Evolutionary conservation across 2,329 filamentous ascomycete genomes (phyloP), one percentile per base, ranked within the genome.

Genomic region (Monosporascus sp.): DNA sequence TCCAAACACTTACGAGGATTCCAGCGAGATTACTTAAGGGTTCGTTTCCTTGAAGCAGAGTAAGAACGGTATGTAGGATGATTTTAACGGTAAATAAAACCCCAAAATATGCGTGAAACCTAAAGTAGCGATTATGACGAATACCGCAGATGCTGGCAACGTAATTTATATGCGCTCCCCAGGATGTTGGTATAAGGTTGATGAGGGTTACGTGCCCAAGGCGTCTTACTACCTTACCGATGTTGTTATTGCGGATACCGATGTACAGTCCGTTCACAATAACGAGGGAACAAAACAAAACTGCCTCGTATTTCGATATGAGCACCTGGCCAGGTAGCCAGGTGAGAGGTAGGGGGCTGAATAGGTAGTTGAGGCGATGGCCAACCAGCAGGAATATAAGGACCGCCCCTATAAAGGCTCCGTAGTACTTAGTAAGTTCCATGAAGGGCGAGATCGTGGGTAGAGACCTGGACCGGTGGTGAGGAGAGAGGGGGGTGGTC

Each of bases 251-350:
- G 1, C 38, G 25, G 27, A 52, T 39, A 17, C 5, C n/a, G 31
- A 52, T 25, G 9, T 18, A 34, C 24, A 52, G 45, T 36, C 14
- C 24, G 37, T 52, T 52, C 6, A 27, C 14, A n/a, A 11, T 9
- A 9, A 52, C 24, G 18, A 52, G n/a, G 24, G 48, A 27, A 24
- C 18, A 52, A 44, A 52, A 52, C 15, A 52, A 24, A 45, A 20
- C 27, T 22, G 22, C 38, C 25, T 52, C 38, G 38, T 52, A 52
- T 52, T 7, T 31, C 14, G 44, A 20, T 17, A 52, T 38, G 31
- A 52, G 22, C 20, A 18, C 45, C 20, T 18, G 15, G 24, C 39
- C 9, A 45, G 11, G 45, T 14, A 45, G 17, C 47, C 9, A 52
- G 45, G 38, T 15, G 14, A 31, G 25, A 25, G 48, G 27, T 27